Conservation (phyloP, 441 rosid species). For the Capsella rubella region DNA sequence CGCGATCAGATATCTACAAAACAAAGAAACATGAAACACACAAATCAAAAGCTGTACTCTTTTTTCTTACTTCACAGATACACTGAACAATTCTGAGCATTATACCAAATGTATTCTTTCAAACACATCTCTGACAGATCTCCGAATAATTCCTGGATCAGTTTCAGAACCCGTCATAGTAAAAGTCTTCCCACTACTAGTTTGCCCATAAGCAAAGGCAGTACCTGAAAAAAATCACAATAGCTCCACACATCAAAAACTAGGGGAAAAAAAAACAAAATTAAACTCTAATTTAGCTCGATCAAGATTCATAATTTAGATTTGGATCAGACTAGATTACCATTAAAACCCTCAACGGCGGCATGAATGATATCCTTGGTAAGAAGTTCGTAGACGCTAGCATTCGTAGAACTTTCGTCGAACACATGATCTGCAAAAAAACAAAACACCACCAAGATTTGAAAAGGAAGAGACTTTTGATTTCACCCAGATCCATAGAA, state of each 20-base stretch:
- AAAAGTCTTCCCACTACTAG: constrained; percentile 96
- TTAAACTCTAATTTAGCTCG: neutral
- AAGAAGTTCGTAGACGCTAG: constrained; percentile 77
- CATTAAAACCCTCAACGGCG: constrained; percentile 85
- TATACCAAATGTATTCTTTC: constrained; percentile 60
- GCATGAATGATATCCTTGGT: constrained; percentile 78
- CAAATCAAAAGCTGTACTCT: constrained; percentile 21
- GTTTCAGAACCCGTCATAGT: constrained; percentile 87
- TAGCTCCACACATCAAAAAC: constrained; percentile 19
- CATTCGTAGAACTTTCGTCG: constrained; percentile 70
- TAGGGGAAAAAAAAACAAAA: neutral
- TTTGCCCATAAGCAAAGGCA: constrained; percentile 96
- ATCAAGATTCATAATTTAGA: neutral
- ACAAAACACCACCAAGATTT: neutral
- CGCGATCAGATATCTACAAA: constrained; percentile 70
- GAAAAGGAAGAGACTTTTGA: neutral
- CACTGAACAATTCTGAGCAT: neutral
- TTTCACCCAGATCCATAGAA: neutral
- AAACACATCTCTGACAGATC: constrained; percentile 77
- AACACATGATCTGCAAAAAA: constrained; percentile 74
- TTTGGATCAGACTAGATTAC: constrained; percentile 43
- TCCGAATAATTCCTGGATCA: constrained; percentile 81
- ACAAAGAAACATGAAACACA: constrained; percentile 23
- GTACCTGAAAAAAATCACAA: constrained; percentile 58
- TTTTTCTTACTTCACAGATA: neutral